Conservation (phyloP, 78 protist genomes). For the Ministeria vibrans region DNA sequence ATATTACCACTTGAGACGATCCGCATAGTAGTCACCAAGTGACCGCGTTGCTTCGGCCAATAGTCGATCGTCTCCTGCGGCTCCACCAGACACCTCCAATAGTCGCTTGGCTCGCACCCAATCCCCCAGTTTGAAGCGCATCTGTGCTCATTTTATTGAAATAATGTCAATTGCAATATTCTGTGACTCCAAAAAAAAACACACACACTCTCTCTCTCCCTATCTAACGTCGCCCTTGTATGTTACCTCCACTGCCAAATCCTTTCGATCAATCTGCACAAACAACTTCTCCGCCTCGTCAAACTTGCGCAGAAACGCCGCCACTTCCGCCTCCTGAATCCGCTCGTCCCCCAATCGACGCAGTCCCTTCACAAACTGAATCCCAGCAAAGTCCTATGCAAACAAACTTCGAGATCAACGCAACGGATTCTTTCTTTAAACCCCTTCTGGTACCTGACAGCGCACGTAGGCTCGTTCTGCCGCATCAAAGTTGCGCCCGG, state of each 20-base stretch:
- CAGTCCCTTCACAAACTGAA: conserved; percentile 61
- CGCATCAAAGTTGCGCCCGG: conserved; percentile 41
- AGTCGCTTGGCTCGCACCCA: conserved; percentile 61
- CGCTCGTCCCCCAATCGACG: conserved; percentile 28
- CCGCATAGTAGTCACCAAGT: conserved; percentile 70
- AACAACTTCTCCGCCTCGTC: conserved; percentile 70
- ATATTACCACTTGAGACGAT: conserved; percentile 42
- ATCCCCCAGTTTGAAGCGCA: conserved; percentile 59
- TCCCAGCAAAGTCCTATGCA: conserved; percentile 68
- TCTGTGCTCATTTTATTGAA: no score
- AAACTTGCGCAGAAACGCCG: conserved; percentile 46
- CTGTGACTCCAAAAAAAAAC: no score
- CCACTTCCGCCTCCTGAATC: conserved; percentile 72
- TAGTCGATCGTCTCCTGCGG: conserved; percentile 49
- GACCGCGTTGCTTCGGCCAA: conserved; percentile 32
- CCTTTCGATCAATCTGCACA: conserved; percentile 59
- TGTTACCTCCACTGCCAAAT: conserved; percentile 75
- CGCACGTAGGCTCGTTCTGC: conserved; percentile 70
- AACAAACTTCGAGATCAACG: no score
- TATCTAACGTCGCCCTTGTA: no score
- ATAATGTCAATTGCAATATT: no score
- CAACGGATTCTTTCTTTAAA: no score
- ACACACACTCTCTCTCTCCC: no score
- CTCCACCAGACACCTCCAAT: conserved; percentile 24
- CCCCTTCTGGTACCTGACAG: no score